Conservation (phyloP, 1,284 basidiomycete species). For the Naganishia sp. region DNA sequence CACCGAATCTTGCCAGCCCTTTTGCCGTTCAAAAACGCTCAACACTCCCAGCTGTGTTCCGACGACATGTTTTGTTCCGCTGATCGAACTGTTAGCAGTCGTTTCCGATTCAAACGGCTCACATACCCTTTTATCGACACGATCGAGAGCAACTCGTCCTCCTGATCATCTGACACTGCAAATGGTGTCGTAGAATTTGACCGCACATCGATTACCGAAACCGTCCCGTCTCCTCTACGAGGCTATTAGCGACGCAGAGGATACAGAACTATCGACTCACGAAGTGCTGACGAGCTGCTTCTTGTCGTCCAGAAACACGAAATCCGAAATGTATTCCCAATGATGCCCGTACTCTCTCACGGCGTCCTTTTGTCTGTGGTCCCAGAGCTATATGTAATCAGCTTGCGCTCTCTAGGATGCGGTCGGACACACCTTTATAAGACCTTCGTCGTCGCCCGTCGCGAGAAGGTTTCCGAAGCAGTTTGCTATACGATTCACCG, state of each 20-base stretch:
- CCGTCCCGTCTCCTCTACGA: constrained; percentile 80
- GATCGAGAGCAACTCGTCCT: constrained; percentile 87
- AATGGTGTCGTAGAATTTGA: constrained; percentile 72
- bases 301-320: constrained; percentile 81
- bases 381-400: constrained; percentile 70
- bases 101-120: neutral
- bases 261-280: constrained; percentile 54
- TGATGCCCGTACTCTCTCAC: constrained; percentile 79
- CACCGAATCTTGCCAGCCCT: constrained; percentile 88
- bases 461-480: constrained; percentile 70
- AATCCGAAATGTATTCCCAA: constrained; percentile 93
- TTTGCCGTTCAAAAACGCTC: constrained; percentile 81
- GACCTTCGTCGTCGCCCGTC: constrained; percentile 91
- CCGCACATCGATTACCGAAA: constrained; percentile 85
- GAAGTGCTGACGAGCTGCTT: constrained; percentile 82
- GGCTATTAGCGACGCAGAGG: neutral
- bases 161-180: constrained; percentile 87
- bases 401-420: neutral
- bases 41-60: constrained; percentile 91
- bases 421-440: constrained; percentile 69
- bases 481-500: constrained; percentile 78
- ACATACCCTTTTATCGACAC: constrained; percentile 75
- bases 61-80: constrained; percentile 76
- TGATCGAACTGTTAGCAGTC: constrained; percentile 43
- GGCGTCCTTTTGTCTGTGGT: constrained; percentile 68